Conservation (phyloP, 2,329 filamentous ascomycete species). For the Didymella segeticola region DNA sequence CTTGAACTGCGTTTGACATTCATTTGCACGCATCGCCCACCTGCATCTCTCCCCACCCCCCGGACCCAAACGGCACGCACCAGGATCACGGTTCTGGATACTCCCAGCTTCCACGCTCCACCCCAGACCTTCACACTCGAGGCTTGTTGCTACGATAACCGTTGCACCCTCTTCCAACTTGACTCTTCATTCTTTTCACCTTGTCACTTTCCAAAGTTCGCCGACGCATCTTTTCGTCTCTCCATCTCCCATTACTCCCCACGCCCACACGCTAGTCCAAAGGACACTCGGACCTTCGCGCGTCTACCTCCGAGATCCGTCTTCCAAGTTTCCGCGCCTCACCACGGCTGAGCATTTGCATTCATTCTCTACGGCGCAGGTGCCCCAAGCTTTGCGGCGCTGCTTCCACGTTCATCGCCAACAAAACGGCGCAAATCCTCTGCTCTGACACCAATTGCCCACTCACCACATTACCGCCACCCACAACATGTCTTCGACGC, state of each 20-base stretch:
- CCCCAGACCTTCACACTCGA: constrained; percentile 13
- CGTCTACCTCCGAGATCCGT: constrained; percentile 9
- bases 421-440: constrained; percentile 17
- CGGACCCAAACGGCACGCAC: constrained; percentile 21
- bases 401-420: constrained; percentile 13
- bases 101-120: constrained; percentile 18
- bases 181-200: constrained; percentile 16
- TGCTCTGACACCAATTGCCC: neutral
- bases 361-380: constrained; percentile 7
- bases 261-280: constrained; percentile 27
- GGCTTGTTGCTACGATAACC: constrained; percentile 10
- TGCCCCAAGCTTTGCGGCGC: constrained; percentile 17
- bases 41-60: constrained; percentile 15
- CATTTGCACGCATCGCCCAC: constrained; percentile 18
- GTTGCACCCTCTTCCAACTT: constrained; percentile 17
- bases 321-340: constrained; percentile 1
- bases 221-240: constrained; percentile 5
- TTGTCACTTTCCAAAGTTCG: constrained; percentile 13
- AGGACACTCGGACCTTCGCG: constrained; percentile 21
- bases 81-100: constrained; percentile 23
- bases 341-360: constrained; percentile 2
- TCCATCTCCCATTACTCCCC: constrained; percentile 23
- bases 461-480: constrained; percentile 6
- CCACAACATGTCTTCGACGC: constrained; percentile 42
- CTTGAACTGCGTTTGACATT: constrained; percentile 27